phyloP scores from a whole-genome alignment of 805 yeast species.

The Monosporozyma yasuniensis region DNA sequence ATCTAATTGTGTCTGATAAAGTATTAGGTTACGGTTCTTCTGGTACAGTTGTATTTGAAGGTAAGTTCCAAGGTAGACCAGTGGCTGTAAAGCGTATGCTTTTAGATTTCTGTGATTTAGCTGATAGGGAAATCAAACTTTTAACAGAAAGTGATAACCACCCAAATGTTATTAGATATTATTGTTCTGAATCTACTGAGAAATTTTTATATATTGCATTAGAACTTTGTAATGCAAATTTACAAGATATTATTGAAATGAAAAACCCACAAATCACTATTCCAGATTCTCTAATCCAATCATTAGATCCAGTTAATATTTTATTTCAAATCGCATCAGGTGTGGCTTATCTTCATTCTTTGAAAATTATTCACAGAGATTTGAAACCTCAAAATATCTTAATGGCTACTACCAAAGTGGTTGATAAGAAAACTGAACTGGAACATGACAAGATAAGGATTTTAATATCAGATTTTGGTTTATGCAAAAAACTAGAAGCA shows the following conservation, averaged over 20 bases:
- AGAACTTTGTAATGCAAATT: conserved; percentile 80
- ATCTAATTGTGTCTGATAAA: conserved; percentile 55
- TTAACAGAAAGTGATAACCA: conserved; percentile 94
- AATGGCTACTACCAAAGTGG: conserved; percentile 59
- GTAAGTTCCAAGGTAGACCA: conserved; percentile 82
- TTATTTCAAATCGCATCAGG: conserved; percentile 77
- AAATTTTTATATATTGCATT: conserved; percentile 86
- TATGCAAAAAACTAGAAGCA: conserved; percentile 82
- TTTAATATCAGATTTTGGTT: conserved; percentile 89
- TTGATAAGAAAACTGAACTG: conserved; percentile 5
- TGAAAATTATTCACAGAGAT: conserved; percentile 91
- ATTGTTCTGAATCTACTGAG: conserved; percentile 85
- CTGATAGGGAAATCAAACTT: conserved; percentile 80
- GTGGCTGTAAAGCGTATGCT: conserved; percentile 95
- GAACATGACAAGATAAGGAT: conserved; percentile 46
- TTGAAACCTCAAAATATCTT: conserved; percentile 89
- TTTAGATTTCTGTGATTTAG: conserved; percentile 86
- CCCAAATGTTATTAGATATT: conserved; percentile 88
- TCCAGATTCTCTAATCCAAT: conserved; percentile 33
- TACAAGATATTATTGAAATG: conserved; percentile 74
- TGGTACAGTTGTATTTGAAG: conserved; percentile 90
- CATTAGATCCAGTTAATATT: conserved; percentile 41
- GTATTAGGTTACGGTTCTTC: conserved; percentile 94
- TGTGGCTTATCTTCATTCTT: conserved; percentile 72
- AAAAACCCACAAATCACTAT: conserved; percentile 23